A percentile compares a stretch with the other conserved stretches of the same genome.
Conservation (phyloP, 495 filamentous ascomycete genomes). For the Pseudevernia furfuracea region DNA sequence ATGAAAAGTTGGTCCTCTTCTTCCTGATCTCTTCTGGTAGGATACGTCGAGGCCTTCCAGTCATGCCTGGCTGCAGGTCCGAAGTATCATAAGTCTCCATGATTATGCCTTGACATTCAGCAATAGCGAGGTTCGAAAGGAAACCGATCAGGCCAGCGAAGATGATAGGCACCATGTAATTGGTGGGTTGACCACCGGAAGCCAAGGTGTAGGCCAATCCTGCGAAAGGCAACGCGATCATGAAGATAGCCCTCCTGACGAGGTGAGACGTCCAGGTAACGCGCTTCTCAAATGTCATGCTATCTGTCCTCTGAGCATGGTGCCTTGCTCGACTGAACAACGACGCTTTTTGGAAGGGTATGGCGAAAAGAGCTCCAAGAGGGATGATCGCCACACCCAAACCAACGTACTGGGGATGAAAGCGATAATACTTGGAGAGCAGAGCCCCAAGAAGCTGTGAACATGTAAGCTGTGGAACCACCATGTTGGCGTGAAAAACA, state of each 20-base stretch:
- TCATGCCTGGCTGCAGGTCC: slow-evolving; percentile 58
- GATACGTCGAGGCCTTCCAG: slow-evolving; percentile 44
- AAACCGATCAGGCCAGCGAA: slow-evolving; percentile 62
- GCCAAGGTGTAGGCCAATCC: slow-evolving; percentile 57
- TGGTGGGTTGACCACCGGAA: slow-evolving; percentile 49
- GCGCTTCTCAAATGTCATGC: slow-evolving; percentile 50
- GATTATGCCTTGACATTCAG: slow-evolving; percentile 67
- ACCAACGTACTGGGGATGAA: slow-evolving; percentile 54
- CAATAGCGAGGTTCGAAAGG: slow-evolving; percentile 61
- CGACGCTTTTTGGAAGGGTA: slow-evolving; percentile 64
- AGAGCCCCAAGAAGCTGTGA: slow-evolving; percentile 57
- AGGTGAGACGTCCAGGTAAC: slow-evolving; percentile 61
- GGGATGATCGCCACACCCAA: slow-evolving; percentile 54
- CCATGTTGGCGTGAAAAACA: slow-evolving; percentile 16
- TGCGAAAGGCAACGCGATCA: slow-evolving; percentile 53
- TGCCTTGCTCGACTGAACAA: slow-evolving; percentile 55
- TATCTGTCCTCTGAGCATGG: slow-evolving; percentile 47
- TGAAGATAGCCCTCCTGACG: slow-evolving; percentile 58
- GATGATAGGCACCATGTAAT: slow-evolving; percentile 53
- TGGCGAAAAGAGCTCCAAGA: slow-evolving; percentile 56
- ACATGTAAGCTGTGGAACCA: neutral
- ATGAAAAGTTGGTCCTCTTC: slow-evolving; percentile 58
- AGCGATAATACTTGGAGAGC: slow-evolving; percentile 54
- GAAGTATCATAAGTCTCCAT: slow-evolving; percentile 77
- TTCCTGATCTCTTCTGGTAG: slow-evolving; percentile 40